phyloP scores from a whole-genome alignment of 2,329 filamentous ascomycete species.

The Exophiala xenobiotica region DNA sequence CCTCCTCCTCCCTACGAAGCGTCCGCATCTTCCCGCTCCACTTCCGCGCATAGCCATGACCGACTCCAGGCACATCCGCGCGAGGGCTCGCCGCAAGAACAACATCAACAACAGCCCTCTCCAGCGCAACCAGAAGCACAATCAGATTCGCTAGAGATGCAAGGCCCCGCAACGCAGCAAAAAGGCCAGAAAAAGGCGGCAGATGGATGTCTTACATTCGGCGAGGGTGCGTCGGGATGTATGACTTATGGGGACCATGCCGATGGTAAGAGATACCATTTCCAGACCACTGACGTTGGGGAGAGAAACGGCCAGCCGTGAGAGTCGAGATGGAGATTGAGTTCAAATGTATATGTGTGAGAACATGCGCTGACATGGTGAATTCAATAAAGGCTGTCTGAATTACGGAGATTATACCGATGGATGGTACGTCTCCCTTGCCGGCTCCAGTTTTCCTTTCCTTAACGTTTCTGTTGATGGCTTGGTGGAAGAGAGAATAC shows the following conservation, averaged over 20 bases:
- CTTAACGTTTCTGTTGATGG: no score
- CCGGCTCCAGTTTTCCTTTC: no score
- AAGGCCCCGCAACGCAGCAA: neutral
- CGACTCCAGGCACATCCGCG: constrained; percentile 6
- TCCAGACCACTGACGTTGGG: no score
- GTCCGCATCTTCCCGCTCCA: constrained; percentile 18
- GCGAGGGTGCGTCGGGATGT: constrained; percentile 20
- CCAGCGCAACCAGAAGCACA: constrained; percentile 6
- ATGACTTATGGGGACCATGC: constrained; percentile 23
- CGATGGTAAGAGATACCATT: constrained; percentile 18
- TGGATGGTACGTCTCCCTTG: constrained; percentile 19
- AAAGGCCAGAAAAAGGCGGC: constrained; percentile 10
- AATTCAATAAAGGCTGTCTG: constrained; percentile 18
- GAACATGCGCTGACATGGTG: no score
- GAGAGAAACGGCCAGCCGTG: no score
- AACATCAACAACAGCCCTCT: neutral
- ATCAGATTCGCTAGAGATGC: no score
- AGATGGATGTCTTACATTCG: constrained; percentile 23
- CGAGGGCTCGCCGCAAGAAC: neutral
- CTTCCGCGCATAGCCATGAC: constrained; percentile 22
- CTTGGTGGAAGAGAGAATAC: no score
- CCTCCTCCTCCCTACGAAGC: constrained; percentile 27
- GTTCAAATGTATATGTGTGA: no score
- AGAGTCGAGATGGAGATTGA: no score
- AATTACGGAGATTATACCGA: constrained; percentile 22